These are phyloP conservation scores for Cytospora piceicola DNA, from an alignment of 2,329 filamentous ascomycete species.

Conservation along the genomic window DNA sequence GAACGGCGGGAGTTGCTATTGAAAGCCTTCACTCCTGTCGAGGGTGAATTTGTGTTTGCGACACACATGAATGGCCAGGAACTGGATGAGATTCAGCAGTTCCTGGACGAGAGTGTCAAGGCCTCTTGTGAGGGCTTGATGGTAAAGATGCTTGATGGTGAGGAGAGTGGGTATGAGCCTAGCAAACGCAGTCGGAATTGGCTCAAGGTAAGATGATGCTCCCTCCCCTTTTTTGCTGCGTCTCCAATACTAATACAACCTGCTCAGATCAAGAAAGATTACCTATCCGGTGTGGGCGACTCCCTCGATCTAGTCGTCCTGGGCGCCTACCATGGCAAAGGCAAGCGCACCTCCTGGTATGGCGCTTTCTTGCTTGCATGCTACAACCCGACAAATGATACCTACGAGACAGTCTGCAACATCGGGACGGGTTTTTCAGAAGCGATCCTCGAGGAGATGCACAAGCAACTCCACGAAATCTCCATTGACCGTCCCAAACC, in stretches of 20 bases:
- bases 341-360: constrained; percentile 94
- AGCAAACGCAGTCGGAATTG: constrained; percentile 96
- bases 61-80: constrained; percentile 85
- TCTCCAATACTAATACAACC: constrained; percentile 29
- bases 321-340: constrained; percentile 90
- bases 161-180: constrained; percentile 92
- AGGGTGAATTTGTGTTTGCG: constrained; percentile 91
- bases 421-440: constrained; percentile 98
- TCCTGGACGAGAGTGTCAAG: constrained; percentile 94
- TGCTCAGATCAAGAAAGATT: constrained; percentile 90
- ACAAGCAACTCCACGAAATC: constrained; percentile 73
- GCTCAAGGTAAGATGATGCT: constrained; percentile 72
- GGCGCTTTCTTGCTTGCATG: constrained; percentile 95
- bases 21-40: constrained; percentile 72
- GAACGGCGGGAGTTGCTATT: constrained; percentile 79
- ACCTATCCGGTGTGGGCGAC: constrained; percentile 90
- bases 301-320: constrained; percentile 95
- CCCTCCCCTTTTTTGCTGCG: neutral
- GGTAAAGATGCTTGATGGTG: constrained; percentile 98
- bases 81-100: constrained; percentile 87
- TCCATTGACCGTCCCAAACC: constrained; percentile 91
- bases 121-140: constrained; percentile 96
- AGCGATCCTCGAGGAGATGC: constrained; percentile 85
- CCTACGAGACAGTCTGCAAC: constrained; percentile 96
- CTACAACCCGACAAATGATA: constrained; percentile 79